These are phyloP conservation scores for Diaporthe amygdali DNA, from an alignment of 2,329 filamentous ascomycete species.

Conservation along the genomic window DNA sequence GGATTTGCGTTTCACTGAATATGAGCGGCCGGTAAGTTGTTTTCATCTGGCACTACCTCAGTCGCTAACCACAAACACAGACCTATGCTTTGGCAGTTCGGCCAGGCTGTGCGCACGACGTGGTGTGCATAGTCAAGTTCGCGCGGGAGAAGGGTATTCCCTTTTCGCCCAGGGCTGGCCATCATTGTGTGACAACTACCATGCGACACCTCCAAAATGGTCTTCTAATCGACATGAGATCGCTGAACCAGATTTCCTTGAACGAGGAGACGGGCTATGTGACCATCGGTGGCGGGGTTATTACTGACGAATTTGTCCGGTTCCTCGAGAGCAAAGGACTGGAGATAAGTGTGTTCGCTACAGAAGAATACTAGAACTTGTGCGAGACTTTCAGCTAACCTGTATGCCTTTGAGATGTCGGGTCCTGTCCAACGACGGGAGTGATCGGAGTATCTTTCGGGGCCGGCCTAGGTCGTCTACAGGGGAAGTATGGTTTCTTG, in stretches of 20 bases:
- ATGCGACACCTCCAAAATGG: slow-evolving; percentile 2
- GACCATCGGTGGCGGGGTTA: neutral
- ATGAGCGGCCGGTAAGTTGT: neutral
- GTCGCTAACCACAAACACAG: too few relatives aligned
- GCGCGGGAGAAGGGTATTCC: neutral
- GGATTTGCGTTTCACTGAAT: slow-evolving; percentile 1
- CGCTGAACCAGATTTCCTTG: neutral
- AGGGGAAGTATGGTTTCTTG: neutral
- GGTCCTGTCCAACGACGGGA: slow-evolving; percentile 8
- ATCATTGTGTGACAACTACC: slow-evolving; percentile 5
- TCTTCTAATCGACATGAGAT: neutral
- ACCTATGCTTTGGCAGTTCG: neutral
- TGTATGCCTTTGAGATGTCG: neutral
- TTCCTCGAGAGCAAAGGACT: neutral
- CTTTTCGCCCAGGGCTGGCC: neutral
- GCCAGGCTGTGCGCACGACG: neutral
- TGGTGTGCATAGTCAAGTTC: neutral
- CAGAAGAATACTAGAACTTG: too few relatives aligned
- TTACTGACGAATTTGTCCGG: slow-evolving; percentile 4
- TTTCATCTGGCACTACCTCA: too few relatives aligned
- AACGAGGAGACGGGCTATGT: neutral
- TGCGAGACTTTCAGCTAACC: too few relatives aligned
- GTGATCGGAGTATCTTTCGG: slow-evolving; percentile 2
- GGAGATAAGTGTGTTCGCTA: slow-evolving; percentile 16
- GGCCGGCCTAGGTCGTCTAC: neutral